Evolutionary conservation across 2,329 filamentous ascomycete species (phyloP), one percentile per base, ranked within the genome.

Genomic region (Ampelomyces quisqualis): DNA sequence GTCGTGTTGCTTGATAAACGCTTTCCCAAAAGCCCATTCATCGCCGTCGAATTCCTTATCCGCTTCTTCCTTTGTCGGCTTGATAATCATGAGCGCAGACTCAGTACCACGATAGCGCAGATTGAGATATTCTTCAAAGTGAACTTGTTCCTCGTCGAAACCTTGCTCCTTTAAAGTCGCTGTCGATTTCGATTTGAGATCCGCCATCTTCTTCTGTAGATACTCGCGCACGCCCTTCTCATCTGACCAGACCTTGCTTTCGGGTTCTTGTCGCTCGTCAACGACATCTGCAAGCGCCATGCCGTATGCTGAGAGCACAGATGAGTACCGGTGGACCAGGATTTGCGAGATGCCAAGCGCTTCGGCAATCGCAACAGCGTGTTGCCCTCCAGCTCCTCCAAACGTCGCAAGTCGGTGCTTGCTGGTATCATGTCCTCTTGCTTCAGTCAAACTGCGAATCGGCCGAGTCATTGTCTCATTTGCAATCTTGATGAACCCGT

Each of bases 221-320:
- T 82, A 81, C 6, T 77, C 68, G 4, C 83, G 75, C 0, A 80
- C 79, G 1, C 77, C 75, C 22, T 76, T 76, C 7, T 73, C 67
- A 13, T 83, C 80, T 10, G 76, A 75, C 79, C 79, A 82, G 1
- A 77, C 72, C 45, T 77, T 78, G 0, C 78, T 81, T 52, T 81
- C 79, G 3, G 87, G 86, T 60, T 90, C 88, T 60, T 96, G 90
- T 20, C 85, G 78, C 70, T 96, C 90, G 51, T 95, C 88, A 0
- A 96, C 90, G 0, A 95, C 90, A 59, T 96, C 90, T 8, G 90
- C 90, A 4, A 96, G 72, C 0, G 90, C 89, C 87, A 95, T 95
- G 7, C 90, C 90, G 53, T 95, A 95, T 0, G 90, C 90, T 1
- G 89, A 95, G 0, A 95, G 75, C 1, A 95, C 87, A 0, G 88